Evolutionary conservation across 768 basidiomycete species (phyloP), one percentile per base, ranked within the genome.

Genomic region (Lentinula edodes): DNA sequence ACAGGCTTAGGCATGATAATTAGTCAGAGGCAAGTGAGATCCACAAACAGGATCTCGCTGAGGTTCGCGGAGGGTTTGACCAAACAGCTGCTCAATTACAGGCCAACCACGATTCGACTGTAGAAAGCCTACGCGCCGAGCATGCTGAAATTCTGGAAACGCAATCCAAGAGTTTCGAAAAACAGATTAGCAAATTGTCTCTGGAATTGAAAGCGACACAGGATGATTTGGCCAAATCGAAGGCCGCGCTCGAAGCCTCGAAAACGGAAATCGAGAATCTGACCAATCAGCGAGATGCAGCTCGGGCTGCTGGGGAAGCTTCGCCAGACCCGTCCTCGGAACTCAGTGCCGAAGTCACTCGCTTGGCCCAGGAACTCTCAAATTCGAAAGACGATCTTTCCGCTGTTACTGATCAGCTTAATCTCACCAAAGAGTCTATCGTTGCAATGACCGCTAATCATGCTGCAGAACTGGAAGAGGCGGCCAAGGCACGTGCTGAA

Each of bases 141-240:
- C 88, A 93, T 65, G 76, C 80, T 41, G 80, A 80, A n/a, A 65
- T 72, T 5, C 76, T 90, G 16, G 86, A 88, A 60, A 79, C 78
- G 16, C 80, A 89, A 66, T 75, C 83, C 43, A 77, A 79, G 58
- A 71, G 70, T 0, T 73, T 87, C 20, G 84, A 86, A 73, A 91
- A 91, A 75, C 81, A 82, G 67, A 79, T 90, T 55, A 76, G 76
- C 58, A 81, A 74, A 54, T 77, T 88, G 63, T 83, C 75, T 60
- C 75, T 93, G 35, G 90, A 93, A 65, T 81, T 94, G 46, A 91
- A 88, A 68, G 93, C 91, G 13, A 91, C 93, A 0, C 85, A 88
- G 67, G 91, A 94, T 63, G 91, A 93, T 70, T 84, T 95, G 39
- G 68, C 79, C 2, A 93, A 92, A 76, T 80, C 89, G 5, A 93